Conservation (phyloP, 805 yeast genomes). For the Pichia nanzhaoensis region DNA sequence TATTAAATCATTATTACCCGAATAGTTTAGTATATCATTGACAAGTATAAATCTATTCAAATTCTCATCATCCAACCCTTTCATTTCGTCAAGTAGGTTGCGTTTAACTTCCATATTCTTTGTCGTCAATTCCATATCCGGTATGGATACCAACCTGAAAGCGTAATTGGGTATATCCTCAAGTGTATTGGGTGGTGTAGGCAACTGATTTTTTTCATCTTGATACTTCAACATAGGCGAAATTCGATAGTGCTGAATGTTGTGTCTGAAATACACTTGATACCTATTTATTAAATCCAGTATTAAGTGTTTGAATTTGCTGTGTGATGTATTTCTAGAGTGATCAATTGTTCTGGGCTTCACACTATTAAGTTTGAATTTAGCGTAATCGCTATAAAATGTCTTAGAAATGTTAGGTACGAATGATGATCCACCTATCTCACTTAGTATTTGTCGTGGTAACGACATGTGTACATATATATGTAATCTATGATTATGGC, state of each 20-base stretch:
- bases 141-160: background rate
- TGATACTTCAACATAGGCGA: background rate
- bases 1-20: background rate
- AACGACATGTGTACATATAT: no score
- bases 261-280: background rate
- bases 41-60: conserved; percentile 1
- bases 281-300: background rate
- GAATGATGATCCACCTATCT: no score
- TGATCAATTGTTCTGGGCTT: no score
- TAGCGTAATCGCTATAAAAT: no score
- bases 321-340: background rate
- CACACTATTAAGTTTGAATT: no score
- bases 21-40: background rate
- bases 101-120: background rate
- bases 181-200: background rate
- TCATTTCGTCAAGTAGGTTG: background rate
- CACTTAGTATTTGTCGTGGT: no score
- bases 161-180: conserved; percentile 1
- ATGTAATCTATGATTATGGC: no score
- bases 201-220: conserved; percentile 1
- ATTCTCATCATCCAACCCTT: background rate
- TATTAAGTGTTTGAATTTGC: background rate
- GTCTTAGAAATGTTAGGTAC: no score
- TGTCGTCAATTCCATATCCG: conserved; percentile 1
- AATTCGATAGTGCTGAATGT: background rate